These are phyloP conservation scores for Fusarium anguioides DNA, from an alignment of 2,329 filamentous ascomycete genomes.

Conservation along the genomic window DNA sequence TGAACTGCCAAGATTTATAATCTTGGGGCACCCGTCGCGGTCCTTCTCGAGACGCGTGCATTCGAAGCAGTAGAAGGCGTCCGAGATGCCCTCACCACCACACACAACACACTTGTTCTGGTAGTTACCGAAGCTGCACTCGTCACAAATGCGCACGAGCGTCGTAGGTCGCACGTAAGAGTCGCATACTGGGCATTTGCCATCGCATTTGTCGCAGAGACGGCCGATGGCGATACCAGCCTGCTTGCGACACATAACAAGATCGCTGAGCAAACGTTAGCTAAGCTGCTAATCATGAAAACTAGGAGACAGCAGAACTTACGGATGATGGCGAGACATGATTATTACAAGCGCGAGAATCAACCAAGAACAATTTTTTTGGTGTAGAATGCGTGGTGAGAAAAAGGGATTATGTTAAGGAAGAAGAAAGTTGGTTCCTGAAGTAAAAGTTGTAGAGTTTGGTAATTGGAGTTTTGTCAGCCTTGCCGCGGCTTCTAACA, in stretches of 20 bases:
- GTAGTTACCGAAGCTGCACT: conserved; percentile 99
- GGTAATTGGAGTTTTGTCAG: conserved; percentile 55
- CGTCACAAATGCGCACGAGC: conserved; percentile 97
- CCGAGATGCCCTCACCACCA: conserved; percentile 96
- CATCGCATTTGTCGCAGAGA: conserved; percentile 99
- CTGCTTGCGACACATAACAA: conserved; percentile 99
- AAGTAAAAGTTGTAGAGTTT: conserved; percentile 32
- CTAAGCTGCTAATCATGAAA: background rate
- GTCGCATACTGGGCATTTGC: conserved; percentile 99
- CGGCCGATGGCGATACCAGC: conserved; percentile 97
- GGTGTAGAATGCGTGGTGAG: background rate
- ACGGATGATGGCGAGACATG: conserved; percentile 97
- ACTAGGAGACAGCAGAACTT: conserved; percentile 52
- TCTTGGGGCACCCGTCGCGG: conserved; percentile 97
- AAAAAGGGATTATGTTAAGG: conserved; percentile 11
- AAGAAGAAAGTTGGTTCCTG: conserved; percentile 1
- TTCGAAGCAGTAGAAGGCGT: conserved; percentile 99
- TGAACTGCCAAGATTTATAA: conserved; percentile 96
- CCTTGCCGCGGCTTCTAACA: conserved; percentile 53
- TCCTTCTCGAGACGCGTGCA: conserved; percentile 98
- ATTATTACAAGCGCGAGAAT: conserved; percentile 41
- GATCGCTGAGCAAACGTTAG: conserved; percentile 70
- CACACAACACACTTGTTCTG: conserved; percentile 99
- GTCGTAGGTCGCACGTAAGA: conserved; percentile 98
- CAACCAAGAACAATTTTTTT: background rate